Evolutionary conservation across 2,329 filamentous ascomycete species (phyloP).

Genomic region (Verticillium tricorpus): DNA sequence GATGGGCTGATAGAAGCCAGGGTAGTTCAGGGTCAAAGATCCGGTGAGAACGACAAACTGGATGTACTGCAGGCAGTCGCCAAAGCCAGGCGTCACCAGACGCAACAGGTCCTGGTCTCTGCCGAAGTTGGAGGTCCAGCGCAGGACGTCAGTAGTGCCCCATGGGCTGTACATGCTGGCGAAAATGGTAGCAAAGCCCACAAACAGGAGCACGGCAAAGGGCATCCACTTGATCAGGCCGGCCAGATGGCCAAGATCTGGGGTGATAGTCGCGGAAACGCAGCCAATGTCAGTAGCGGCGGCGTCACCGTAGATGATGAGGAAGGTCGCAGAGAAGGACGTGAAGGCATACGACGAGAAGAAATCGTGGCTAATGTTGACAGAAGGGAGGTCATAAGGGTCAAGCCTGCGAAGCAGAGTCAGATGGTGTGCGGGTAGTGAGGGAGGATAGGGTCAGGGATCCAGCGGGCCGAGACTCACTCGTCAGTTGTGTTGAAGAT

Average conservation of each 20-base stretch:
- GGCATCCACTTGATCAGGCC: slow-evolving; percentile 72
- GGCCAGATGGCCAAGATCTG: slow-evolving; percentile 69
- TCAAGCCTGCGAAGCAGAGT: neutral
- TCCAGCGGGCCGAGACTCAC: slow-evolving; percentile 25
- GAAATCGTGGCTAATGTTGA: slow-evolving; percentile 71
- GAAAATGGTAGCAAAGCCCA: slow-evolving; percentile 76
- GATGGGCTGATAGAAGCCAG: slow-evolving; percentile 89
- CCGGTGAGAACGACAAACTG: slow-evolving; percentile 89
- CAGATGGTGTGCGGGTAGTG: neutral
- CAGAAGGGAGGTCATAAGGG: slow-evolving; percentile 57
- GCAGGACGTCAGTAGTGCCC: slow-evolving; percentile 85
- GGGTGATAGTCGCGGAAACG: slow-evolving; percentile 77
- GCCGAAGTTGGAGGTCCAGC: slow-evolving; percentile 97
- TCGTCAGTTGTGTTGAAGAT: slow-evolving; percentile 50
- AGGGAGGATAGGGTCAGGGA: neutral
- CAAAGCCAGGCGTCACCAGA: slow-evolving; percentile 91
- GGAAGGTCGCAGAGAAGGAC: slow-evolving; percentile 70
- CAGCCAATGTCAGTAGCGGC: slow-evolving; percentile 67
- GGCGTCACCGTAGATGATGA: slow-evolving; percentile 70
- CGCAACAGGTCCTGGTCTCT: slow-evolving; percentile 87
- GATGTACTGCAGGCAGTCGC: slow-evolving; percentile 94
- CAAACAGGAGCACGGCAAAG: slow-evolving; percentile 70
- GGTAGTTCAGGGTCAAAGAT: slow-evolving; percentile 81
- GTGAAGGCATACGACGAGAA: slow-evolving; percentile 81
- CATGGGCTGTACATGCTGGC: slow-evolving; percentile 89